Percentiles rank a stretch among this genome's conserved stretches.
Conservation (phyloP, 305 asterid genomes). For the Lippia alba region DNA sequence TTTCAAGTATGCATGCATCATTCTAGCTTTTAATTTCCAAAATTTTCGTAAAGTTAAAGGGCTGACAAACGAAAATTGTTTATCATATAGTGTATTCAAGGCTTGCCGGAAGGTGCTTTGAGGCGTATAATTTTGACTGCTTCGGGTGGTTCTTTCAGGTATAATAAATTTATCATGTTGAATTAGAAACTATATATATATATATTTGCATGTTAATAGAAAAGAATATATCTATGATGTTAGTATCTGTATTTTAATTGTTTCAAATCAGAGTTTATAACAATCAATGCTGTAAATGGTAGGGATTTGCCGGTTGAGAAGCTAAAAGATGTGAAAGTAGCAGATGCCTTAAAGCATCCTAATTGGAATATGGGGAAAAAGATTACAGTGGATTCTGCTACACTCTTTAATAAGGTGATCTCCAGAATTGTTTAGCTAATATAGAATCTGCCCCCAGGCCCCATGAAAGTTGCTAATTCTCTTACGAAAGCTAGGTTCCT, state of each 20-base stretch:
- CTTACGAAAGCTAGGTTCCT: background rate
- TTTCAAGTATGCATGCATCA: conserved; percentile 66
- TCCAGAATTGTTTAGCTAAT: background rate
- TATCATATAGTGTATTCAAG: conserved; percentile 87
- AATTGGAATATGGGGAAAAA: conserved; percentile 99
- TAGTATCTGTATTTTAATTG: background rate
- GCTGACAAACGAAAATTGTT: conserved; percentile 28
- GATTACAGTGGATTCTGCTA: conserved; percentile 97
- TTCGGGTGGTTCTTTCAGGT: conserved; percentile 98
- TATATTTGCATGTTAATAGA: background rate
- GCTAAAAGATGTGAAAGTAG: conserved; percentile 92
- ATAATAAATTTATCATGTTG: background rate
- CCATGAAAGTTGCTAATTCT: background rate
- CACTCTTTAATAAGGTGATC: conserved; percentile 92
- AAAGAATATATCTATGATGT: background rate
- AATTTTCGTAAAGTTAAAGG: background rate
- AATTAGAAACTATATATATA: background rate
- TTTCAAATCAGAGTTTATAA: conserved; percentile 3
- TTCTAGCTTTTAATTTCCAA: no score
- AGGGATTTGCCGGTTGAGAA: conserved; percentile 96
- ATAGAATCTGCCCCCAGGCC: background rate
- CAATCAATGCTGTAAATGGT: conserved; percentile 30
- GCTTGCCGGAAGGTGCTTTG: conserved; percentile 95
- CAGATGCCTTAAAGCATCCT: conserved; percentile 98
- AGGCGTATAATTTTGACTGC: conserved; percentile 96